Conservation (phyloP, 2,329 filamentous ascomycete species). For the Bretziella fagacearum region DNA sequence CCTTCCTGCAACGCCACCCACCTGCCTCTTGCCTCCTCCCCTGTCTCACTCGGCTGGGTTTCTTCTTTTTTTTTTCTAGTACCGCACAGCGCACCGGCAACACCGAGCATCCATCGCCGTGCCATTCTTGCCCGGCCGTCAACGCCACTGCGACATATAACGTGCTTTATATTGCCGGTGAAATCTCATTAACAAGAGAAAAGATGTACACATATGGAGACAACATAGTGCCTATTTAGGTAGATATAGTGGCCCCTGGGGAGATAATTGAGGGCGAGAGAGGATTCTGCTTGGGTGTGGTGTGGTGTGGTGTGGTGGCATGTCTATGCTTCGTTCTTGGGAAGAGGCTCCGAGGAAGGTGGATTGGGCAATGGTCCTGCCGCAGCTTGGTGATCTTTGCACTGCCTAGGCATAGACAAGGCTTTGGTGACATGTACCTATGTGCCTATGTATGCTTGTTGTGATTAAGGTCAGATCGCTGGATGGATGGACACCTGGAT, state of each 20-base stretch:
- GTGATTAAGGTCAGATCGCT: no score
- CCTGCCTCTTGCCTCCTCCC: neutral
- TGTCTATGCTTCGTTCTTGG: no score
- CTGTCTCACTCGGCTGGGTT: neutral
- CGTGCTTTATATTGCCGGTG: neutral
- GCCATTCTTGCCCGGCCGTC: neutral
- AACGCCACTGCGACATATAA: neutral
- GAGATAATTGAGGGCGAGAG: neutral
- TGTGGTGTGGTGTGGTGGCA: no score
- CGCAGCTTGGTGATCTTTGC: neutral
- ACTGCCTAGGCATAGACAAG: neutral
- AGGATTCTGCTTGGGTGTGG: neutral
- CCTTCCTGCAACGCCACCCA: neutral
- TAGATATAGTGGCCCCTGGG: neutral
- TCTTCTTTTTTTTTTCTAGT: neutral
- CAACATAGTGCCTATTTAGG: neutral
- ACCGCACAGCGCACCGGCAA: neutral
- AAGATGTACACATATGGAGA: constrained; percentile 2
- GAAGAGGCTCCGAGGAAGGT: no score
- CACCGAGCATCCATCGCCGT: neutral
- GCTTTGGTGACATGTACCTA: no score
- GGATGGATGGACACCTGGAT: no score
- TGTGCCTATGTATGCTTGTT: no score
- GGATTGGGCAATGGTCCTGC: no score
- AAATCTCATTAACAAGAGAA: neutral